Conservation (phyloP, 306 rosid genomes). For the Dalbergia cultrata region DNA sequence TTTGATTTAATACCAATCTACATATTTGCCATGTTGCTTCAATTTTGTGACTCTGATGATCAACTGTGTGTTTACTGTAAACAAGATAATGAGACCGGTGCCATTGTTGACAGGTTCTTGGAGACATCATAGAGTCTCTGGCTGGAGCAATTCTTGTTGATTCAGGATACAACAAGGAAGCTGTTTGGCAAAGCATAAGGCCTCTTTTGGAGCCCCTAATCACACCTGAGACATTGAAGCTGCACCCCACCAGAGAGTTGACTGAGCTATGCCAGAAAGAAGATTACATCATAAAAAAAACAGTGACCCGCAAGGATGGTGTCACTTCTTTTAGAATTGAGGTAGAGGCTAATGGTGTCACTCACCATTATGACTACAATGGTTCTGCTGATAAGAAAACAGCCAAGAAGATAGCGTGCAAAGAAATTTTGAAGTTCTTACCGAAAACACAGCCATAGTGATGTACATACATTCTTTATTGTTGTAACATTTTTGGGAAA, state of each 20-base stretch:
- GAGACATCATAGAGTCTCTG: constrained; percentile 82
- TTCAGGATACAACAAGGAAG: constrained; percentile 66
- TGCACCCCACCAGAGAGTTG: constrained; percentile 68
- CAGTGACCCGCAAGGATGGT: constrained; percentile 16
- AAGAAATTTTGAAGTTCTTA: constrained; percentile 59
- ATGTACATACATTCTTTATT: not conserved
- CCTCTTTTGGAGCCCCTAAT: constrained; percentile 79
- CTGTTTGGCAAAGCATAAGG: constrained; percentile 64
- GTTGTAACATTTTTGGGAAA: too few relatives aligned
- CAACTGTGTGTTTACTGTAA: too few relatives aligned
- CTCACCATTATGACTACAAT: constrained; percentile 35
- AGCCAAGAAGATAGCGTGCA: constrained; percentile 61
- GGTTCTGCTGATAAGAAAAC: constrained; percentile 42
- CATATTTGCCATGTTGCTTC: too few relatives aligned
- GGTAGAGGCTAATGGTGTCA: constrained; percentile 60
- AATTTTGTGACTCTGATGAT: too few relatives aligned
- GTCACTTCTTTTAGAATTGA: constrained; percentile 42
- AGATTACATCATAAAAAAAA: constrained; percentile 43
- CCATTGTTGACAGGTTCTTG: constrained; percentile 68
- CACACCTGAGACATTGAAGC: constrained; percentile 64
- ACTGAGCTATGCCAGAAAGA: constrained; percentile 54
- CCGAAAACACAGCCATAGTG: constrained; percentile 37
- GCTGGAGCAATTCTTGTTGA: constrained; percentile 87
- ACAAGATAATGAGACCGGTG: not conserved
- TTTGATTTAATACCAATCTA: not conserved